A percentile compares a stretch with the other conserved stretches of the same genome.
Evolutionary conservation across 139 green algal genomes (phyloP).

Genomic region (Chlorella sp.): DNA sequence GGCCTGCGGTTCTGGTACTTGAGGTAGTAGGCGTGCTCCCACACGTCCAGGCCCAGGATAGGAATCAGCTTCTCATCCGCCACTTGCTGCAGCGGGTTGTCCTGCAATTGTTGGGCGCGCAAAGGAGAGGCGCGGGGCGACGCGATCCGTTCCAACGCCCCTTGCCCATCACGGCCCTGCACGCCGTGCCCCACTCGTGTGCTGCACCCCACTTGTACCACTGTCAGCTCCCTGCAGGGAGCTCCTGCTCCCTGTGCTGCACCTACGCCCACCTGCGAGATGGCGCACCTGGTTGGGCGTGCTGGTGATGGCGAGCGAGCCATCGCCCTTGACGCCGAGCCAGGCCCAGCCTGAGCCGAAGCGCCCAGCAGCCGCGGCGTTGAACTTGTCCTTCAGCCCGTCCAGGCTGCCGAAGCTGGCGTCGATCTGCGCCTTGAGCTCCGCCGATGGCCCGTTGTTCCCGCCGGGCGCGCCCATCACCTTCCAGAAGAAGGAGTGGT

Average conservation of each 20-base stretch:
- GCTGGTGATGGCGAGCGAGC: conserved; percentile 58
- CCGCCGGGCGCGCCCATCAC: conserved; percentile 32
- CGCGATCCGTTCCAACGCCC: no score
- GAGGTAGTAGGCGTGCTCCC: conserved; percentile 30
- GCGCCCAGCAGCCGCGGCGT: conserved; percentile 52
- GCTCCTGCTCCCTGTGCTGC: no score
- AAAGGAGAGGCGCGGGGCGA: no score
- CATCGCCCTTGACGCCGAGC: conserved; percentile 57
- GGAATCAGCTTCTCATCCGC: conserved; percentile 56
- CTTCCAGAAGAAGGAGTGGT: conserved; percentile 59
- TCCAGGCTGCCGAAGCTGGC: conserved; percentile 59
- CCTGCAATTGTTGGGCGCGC: no score
- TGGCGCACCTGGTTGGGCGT: conserved; percentile 66
- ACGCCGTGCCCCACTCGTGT: no score
- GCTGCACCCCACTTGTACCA: no score
- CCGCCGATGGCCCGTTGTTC: conserved; percentile 23
- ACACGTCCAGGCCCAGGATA: conserved; percentile 50
- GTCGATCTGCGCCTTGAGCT: conserved; percentile 57
- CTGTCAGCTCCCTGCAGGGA: no score
- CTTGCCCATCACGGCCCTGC: no score
- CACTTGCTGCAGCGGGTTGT: conserved; percentile 17
- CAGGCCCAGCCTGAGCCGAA: conserved; percentile 86
- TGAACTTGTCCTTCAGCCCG: conserved; percentile 77
- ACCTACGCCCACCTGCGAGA: conserved; percentile 17
- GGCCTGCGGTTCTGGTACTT: conserved; percentile 66